Conservation (phyloP, 108 stramenopile species). For the Fragilaria crotonensis region DNA sequence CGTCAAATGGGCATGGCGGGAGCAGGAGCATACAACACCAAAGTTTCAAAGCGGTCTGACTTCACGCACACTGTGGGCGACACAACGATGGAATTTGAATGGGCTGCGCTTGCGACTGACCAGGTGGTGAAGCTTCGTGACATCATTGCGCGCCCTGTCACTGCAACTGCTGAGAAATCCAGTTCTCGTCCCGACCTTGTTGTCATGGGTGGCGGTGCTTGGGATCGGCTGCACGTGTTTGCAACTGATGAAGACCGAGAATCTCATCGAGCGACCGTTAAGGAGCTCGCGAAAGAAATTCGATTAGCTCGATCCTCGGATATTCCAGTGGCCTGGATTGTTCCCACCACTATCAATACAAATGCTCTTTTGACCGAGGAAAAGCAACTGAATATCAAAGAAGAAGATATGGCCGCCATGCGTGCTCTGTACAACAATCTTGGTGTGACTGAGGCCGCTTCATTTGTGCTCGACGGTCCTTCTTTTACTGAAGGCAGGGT, state of each 20-base stretch:
- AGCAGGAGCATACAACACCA: slow-evolving; percentile 72
- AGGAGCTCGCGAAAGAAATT: slow-evolving; percentile 40
- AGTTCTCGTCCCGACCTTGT: slow-evolving; percentile 38
- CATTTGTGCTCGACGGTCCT: slow-evolving; percentile 72
- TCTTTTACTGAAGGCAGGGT: slow-evolving; percentile 57
- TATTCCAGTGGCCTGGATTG: slow-evolving; percentile 63
- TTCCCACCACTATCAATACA: slow-evolving; percentile 80
- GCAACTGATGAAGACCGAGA: slow-evolving; percentile 49
- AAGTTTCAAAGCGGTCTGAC: slow-evolving; percentile 51
- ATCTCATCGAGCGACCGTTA: slow-evolving; percentile 29
- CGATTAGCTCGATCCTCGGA: slow-evolving; percentile 21
- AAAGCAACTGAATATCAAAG: slow-evolving; percentile 68
- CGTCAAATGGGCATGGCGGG: slow-evolving; percentile 52
- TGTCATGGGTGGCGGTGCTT: slow-evolving; percentile 77
- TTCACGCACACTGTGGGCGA: slow-evolving; percentile 26
- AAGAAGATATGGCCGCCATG: slow-evolving; percentile 65
- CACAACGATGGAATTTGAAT: slow-evolving; percentile 53
- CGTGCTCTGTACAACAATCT: slow-evolving; percentile 43
- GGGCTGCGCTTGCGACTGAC: slow-evolving; percentile 70
- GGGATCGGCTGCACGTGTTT: slow-evolving; percentile 70
- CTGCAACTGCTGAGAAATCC: background rate
- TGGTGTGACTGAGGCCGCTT: slow-evolving; percentile 38
- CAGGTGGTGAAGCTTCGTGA: slow-evolving; percentile 33
- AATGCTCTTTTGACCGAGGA: slow-evolving; percentile 57
- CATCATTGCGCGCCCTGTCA: slow-evolving; percentile 13